These are phyloP conservation scores for Hymenoscyphus salicellus DNA, from an alignment of 2,329 filamentous ascomycete species.

Conservation along the genomic window DNA sequence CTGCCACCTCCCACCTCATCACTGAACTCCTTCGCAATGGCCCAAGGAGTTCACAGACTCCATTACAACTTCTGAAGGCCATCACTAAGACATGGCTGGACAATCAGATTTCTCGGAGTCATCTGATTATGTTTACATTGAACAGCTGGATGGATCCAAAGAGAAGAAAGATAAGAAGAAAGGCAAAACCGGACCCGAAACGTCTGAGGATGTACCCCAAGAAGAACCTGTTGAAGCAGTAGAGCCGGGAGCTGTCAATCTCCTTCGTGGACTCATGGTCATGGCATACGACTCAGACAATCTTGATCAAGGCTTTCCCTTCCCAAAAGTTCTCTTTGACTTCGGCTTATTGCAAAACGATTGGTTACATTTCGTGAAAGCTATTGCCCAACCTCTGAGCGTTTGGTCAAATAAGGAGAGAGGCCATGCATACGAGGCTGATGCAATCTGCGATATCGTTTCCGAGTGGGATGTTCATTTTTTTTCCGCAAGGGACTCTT, in stretches of 20 bases:
- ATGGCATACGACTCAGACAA: constrained; percentile 16
- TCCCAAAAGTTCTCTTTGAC: constrained; percentile 14
- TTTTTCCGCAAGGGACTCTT: constrained; percentile 25
- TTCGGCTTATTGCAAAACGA: not conserved
- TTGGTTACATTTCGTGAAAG: not conserved
- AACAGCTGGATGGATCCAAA: not conserved
- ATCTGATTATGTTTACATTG: not conserved
- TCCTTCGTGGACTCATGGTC: constrained; percentile 20
- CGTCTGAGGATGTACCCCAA: not conserved
- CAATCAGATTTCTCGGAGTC: not conserved
- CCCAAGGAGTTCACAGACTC: not conserved
- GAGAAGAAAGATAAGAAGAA: not conserved
- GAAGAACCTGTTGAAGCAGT: not conserved
- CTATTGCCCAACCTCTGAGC: not conserved
- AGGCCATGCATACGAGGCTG: constrained; percentile 18
- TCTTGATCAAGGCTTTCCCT: constrained; percentile 6
- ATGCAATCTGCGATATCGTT: constrained; percentile 21
- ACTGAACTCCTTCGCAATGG: not conserved
- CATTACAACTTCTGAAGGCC: not conserved
- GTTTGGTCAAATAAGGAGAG: not conserved
- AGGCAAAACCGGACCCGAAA: constrained; percentile 2
- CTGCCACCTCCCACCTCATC: not conserved
- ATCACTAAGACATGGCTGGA: not conserved
- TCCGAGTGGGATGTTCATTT: constrained; percentile 19
- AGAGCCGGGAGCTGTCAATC: not conserved